Conservation (phyloP, 2,329 filamentous ascomycete species). For the Pseudocercospora fijiensis region DNA sequence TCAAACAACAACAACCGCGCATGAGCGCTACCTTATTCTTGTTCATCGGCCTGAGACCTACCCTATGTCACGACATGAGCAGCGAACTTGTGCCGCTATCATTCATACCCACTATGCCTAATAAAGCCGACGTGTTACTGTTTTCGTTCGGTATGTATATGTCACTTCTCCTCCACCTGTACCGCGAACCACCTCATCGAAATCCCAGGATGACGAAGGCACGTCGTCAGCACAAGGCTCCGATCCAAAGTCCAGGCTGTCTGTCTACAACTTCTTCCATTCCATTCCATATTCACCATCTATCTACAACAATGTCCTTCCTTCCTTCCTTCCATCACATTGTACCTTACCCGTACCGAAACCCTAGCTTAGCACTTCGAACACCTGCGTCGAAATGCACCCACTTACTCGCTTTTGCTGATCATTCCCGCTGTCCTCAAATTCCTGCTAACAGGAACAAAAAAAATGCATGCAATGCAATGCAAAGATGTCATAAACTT, state of each 20-base stretch:
- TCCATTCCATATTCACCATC: background rate
- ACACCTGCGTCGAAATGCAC: background rate
- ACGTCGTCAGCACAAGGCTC: background rate
- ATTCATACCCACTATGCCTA: too few species aligned
- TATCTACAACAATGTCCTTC: background rate
- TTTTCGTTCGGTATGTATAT: background rate
- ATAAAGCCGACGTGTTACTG: background rate
- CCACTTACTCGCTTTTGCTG: background rate
- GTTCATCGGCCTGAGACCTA: background rate
- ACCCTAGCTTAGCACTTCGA: background rate
- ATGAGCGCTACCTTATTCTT: too few species aligned
- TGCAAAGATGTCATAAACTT: conserved; percentile 1
- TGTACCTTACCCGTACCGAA: background rate
- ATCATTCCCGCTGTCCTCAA: background rate
- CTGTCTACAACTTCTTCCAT: background rate
- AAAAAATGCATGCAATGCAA: background rate
- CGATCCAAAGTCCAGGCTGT: too few species aligned
- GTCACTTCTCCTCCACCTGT: background rate
- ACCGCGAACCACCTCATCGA: background rate
- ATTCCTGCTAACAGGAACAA: background rate
- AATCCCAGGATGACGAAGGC: background rate
- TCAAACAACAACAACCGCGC: too few species aligned
- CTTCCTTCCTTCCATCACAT: background rate
- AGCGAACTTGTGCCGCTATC: background rate
- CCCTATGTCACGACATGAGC: background rate